Conservation (phyloP, 352 stramenopile genomes). For the Pythium phragmiticola region DNA sequence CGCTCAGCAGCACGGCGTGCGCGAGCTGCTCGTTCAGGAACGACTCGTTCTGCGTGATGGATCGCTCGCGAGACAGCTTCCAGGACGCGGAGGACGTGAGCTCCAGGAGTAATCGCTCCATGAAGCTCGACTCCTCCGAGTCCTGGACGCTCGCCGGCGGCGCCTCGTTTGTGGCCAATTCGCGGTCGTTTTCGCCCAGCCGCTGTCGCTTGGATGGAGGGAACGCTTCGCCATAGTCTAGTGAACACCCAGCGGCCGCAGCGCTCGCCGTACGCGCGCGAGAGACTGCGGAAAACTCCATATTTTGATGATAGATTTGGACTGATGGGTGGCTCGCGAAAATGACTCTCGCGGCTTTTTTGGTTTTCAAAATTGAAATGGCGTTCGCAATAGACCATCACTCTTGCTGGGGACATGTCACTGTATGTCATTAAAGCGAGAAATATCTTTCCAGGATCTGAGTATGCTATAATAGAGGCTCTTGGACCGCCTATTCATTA, state of each 20-base stretch:
- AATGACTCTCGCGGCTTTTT: slow-evolving; percentile 1
- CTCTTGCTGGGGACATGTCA: slow-evolving; percentile 7
- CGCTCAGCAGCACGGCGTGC: slow-evolving; percentile 33
- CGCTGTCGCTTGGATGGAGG: slow-evolving; percentile 25
- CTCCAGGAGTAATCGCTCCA: slow-evolving; percentile 19
- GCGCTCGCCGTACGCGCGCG: slow-evolving; percentile 20
- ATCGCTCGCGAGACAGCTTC: slow-evolving; percentile 45
- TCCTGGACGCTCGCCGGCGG: not conserved
- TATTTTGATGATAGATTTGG: not conserved
- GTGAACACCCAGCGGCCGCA: not conserved
- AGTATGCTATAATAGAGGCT: not conserved
- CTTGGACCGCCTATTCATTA: not conserved
- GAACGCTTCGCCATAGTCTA: slow-evolving; percentile 15
- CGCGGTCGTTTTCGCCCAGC: slow-evolving; percentile 3
- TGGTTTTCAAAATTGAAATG: slow-evolving; percentile 12
- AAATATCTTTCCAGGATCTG: not conserved
- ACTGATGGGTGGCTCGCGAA: not conserved
- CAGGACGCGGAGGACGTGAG: slow-evolving; percentile 29
- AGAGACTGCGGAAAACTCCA: slow-evolving; percentile 12
- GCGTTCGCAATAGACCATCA: slow-evolving; percentile 1
- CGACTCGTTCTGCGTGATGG: slow-evolving; percentile 42
- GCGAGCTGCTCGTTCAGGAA: slow-evolving; percentile 72
- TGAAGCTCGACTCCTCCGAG: slow-evolving; percentile 1
- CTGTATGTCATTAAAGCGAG: not conserved
- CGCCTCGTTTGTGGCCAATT: slow-evolving; percentile 8